Conservation (phyloP, 2,329 filamentous ascomycete genomes). For the Claviceps paspali region DNA sequence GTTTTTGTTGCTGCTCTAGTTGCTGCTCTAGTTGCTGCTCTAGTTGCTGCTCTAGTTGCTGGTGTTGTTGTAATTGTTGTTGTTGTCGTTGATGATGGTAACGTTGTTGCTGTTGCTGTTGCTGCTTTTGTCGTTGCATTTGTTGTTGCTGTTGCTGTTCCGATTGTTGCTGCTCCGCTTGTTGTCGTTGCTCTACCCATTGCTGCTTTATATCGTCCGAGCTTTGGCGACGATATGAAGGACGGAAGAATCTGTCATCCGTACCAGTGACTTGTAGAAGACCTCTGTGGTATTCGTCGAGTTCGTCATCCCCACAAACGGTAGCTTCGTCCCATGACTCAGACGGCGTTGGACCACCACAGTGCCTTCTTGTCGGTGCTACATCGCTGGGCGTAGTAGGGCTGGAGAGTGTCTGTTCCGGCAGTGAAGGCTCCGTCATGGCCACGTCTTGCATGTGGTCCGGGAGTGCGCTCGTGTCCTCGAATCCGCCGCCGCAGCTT, state of each 20-base stretch:
- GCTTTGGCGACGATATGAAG: neutral
- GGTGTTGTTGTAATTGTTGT: neutral
- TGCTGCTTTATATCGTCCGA: neutral
- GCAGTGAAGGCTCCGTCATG: neutral
- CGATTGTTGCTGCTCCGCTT: neutral
- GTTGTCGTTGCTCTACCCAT: neutral
- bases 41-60: neutral
- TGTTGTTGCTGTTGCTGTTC: neutral
- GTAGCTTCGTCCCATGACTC: neutral
- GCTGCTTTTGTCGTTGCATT: neutral
- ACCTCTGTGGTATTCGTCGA: constrained; percentile 3
- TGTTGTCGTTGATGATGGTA: neutral
- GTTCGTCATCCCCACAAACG: neutral
- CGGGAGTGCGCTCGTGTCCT: neutral
- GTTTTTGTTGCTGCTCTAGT: neutral
- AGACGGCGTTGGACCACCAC: neutral
- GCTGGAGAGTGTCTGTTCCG: neutral
- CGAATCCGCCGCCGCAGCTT: too few species aligned
- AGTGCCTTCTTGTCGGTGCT: too few species aligned
- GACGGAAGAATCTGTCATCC: neutral
- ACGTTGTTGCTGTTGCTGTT: neutral
- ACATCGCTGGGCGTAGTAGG: neutral
- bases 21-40: neutral
- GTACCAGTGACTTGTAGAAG: constrained; percentile 1
- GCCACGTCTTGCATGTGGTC: neutral